These are phyloP conservation scores for Calonectria pseudoreteaudii DNA, from an alignment of 2,329 filamentous ascomycete genomes.

Conservation along the genomic window DNA sequence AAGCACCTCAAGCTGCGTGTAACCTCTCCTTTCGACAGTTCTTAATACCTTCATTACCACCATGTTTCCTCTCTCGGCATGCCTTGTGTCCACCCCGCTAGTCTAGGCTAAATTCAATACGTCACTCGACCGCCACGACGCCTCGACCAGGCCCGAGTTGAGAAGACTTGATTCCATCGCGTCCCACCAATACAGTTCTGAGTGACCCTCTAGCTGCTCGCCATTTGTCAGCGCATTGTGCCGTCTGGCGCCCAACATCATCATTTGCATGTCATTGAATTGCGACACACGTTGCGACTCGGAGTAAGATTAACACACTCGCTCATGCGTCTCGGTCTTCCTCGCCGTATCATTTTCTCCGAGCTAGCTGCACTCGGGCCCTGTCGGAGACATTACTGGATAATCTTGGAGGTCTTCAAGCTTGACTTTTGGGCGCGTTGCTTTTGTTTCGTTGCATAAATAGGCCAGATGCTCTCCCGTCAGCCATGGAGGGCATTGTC, in stretches of 20 bases:
- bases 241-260: neutral
- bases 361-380: neutral
- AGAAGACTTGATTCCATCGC: neutral
- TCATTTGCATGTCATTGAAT: neutral
- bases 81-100: neutral
- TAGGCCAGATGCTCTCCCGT: constrained; percentile 27
- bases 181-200: neutral
- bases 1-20: neutral
- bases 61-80: neutral
- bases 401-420: neutral
- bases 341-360: neutral
- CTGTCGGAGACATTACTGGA: neutral
- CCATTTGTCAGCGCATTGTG: neutral
- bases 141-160: neutral
- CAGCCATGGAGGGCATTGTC: constrained; percentile 27
- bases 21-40: neutral
- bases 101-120: constrained; percentile 5
- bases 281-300: neutral
- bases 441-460: neutral
- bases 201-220: neutral
- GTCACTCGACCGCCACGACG: neutral
- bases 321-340: neutral
- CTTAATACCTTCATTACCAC: neutral
- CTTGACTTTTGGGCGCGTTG: neutral
- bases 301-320: neutral